Conservation (phyloP, 73 alveolate genomes). For the Symbiodinium pilosum region DNA sequence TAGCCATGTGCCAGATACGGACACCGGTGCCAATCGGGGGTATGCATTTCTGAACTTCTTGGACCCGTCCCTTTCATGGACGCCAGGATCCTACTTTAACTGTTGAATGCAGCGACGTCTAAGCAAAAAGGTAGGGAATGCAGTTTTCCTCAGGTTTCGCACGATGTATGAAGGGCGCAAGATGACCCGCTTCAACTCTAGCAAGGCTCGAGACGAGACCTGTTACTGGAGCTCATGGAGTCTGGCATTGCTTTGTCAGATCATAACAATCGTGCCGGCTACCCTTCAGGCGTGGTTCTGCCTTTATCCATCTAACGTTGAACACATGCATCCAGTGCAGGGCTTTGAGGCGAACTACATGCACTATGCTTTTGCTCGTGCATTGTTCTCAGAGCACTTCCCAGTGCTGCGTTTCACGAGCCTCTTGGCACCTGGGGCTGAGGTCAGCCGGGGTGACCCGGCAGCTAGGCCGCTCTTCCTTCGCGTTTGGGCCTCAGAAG, state of each 20-base stretch:
- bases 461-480: slow-evolving; percentile 85
- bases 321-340: not conserved
- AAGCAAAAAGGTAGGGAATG: not conserved
- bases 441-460: slow-evolving; percentile 92
- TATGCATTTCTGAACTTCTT: slow-evolving; percentile 82
- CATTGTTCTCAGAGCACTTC: not conserved
- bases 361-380: slow-evolving; percentile 66
- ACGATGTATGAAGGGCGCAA: slow-evolving; percentile 80
- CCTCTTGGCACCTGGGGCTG: not conserved
- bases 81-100: slow-evolving; percentile 2
- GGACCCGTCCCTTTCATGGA: slow-evolving; percentile 72
- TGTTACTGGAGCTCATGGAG: not conserved
- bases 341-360: slow-evolving; percentile 91
- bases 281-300: slow-evolving; percentile 50
- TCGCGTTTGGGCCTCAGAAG: slow-evolving; percentile 17
- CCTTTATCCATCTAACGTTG: not conserved
- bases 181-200: slow-evolving; percentile 94
- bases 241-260: not conserved
- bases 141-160: slow-evolving; percentile 44
- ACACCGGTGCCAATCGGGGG: slow-evolving; percentile 91
- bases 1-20: slow-evolving; percentile 53
- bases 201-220: slow-evolving; percentile 27
- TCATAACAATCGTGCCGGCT: slow-evolving; percentile 87
- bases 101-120: not conserved
- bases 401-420: not conserved